Base-by-base conservation (phyloP, 306 rosid species). In the Boehmeria nivea region DNA sequence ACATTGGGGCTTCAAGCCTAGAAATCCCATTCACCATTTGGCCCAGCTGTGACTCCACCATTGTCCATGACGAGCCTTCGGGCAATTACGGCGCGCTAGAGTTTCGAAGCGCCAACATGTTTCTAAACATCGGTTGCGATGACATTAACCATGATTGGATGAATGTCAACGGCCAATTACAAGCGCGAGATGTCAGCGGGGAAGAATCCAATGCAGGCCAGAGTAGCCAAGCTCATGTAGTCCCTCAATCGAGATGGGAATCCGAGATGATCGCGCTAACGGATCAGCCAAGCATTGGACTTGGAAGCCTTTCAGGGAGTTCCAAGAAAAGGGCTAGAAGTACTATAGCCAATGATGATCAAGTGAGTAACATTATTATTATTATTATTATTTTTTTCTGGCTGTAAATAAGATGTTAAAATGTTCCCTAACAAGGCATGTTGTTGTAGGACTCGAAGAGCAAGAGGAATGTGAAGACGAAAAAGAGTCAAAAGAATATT, bases 301-400 rank as follows among this genome's bases (percentile, higher is more conserved):
- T 23, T 60, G 53, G 85, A 82, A 44, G n/a, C 17, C 67, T 22
- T 49, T 6, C 57, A 34, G 70, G 60, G 38, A 63, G 27, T 34
- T 57, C 83, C 12, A 72, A 71, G 73, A 87, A 82, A 69, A 78
- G 97, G 55, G 59, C 80, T n/a, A 61, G 70, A 59, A 62, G 57
- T 51, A 69, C 80, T 39, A 36, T 17, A 22, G 36, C 36, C 36
- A 40, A 40, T 8, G 78, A 79, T 78, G 28, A 24, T 50, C 54
- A 57, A 25, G 97, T 89, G 27, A 83, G 68, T 60, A 24, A 46
- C 38, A 13, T 15, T 17, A 8, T 21, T 46, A 10, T 48, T 1
- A 12, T 19, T 43, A n/a, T 17, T 24, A 45, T 0, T 14, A 39
- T 24, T 19, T 2, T 12, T 21, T 23, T 42, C 34, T 39, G 12